phyloP scores from a whole-genome alignment of 495 filamentous ascomycete genomes.

The Aspergillus kassunensis region DNA sequence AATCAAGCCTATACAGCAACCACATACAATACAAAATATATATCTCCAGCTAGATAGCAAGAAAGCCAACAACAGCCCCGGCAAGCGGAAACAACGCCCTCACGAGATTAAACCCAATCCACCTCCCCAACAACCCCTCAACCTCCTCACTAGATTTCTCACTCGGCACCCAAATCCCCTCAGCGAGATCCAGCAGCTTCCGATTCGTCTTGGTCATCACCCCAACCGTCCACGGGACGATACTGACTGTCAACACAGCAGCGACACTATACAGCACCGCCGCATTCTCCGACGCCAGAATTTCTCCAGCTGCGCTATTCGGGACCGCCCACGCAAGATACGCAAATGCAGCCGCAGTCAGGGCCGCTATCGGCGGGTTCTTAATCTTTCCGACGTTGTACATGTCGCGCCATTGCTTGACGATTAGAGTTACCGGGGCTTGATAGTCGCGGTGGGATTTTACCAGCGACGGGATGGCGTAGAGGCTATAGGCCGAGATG shows the following conservation, averaged over 20 bases:
- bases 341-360: constrained; percentile 30
- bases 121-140: constrained; percentile 25
- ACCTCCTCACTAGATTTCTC: constrained; percentile 21
- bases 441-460: constrained; percentile 25
- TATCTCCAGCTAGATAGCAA: constrained; percentile 1
- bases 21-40: no score
- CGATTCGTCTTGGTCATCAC: constrained; percentile 24
- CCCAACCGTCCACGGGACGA: constrained; percentile 35
- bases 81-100: constrained; percentile 34
- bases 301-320: constrained; percentile 18
- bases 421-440: constrained; percentile 21
- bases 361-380: constrained; percentile 31
- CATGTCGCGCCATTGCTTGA: constrained; percentile 26
- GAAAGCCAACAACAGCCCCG: constrained; percentile 27
- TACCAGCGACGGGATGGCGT: constrained; percentile 30
- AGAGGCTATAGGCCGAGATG: constrained; percentile 30
- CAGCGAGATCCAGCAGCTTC: constrained; percentile 20
- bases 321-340: constrained; percentile 39
- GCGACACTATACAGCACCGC: constrained; percentile 24
- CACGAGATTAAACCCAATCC: constrained; percentile 34
- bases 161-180: constrained; percentile 13
- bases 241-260: constrained; percentile 31
- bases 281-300: constrained; percentile 12
- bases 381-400: constrained; percentile 32
- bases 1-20: no score